Evolutionary conservation across 2,329 filamentous ascomycete species (phyloP).

Genomic region (Botrytis byssoidea): DNA sequence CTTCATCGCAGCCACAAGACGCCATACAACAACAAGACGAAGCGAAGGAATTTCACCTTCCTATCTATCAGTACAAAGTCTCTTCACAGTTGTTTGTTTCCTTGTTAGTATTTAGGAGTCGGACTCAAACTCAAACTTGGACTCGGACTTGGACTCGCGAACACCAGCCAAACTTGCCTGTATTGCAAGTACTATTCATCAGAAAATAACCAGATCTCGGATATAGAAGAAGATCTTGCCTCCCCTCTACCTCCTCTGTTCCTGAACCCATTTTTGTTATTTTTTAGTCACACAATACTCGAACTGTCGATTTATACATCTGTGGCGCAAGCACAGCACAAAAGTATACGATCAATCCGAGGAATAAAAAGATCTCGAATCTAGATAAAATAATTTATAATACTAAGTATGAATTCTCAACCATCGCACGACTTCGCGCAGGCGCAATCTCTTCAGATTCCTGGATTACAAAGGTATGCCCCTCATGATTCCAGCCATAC

Average conservation of each 20-base stretch:
- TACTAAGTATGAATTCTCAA: conserved; percentile 26
- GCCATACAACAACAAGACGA: neutral
- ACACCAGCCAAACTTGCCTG: neutral
- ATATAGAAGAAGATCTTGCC: neutral
- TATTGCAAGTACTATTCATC: neutral
- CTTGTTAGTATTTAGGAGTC: neutral
- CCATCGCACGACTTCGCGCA: conserved; percentile 34
- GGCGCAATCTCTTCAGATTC: conserved; percentile 29
- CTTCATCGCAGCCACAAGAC: neutral
- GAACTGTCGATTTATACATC: conserved; percentile 5
- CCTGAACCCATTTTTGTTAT: neutral
- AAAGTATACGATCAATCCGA: neutral
- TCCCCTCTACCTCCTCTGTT: neutral
- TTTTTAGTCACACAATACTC: conserved; percentile 4
- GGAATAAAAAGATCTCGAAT: conserved; percentile 10
- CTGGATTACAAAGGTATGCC: conserved; percentile 31
- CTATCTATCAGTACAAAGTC: neutral
- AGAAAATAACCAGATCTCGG: neutral
- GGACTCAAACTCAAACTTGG: neutral
- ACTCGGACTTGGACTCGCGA: neutral
- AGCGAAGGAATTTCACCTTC: neutral
- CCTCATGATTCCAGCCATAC: neutral
- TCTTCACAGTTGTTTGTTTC: neutral
- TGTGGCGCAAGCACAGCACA: neutral
- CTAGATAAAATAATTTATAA: conserved; percentile 10